These are phyloP conservation scores for Ceratobasidium sp. DNA, from an alignment of 1,284 basidiomycete genomes.

Conservation along the genomic window DNA sequence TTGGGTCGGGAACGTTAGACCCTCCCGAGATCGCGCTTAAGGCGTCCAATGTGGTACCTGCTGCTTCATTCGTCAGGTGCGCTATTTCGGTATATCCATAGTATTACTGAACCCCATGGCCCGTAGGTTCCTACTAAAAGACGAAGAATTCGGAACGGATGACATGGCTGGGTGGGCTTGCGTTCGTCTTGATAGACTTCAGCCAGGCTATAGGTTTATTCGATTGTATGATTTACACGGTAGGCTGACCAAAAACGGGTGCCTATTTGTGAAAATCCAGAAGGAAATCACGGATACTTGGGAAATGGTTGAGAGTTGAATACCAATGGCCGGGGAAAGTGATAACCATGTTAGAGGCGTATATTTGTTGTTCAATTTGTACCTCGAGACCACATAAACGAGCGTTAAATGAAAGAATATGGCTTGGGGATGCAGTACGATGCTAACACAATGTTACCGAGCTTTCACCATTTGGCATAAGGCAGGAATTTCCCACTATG, in stretches of 20 bases:
- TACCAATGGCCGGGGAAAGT: too few species aligned
- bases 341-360: not conserved
- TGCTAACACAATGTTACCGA: too few species aligned
- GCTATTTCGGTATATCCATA: not conserved
- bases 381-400: slow-evolving; percentile 4
- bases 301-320: not conserved
- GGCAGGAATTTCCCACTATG: slow-evolving; percentile 73
- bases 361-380: too few species aligned
- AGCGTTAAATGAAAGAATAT: too few species aligned
- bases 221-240: slow-evolving; percentile 29
- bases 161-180: slow-evolving; percentile 27
- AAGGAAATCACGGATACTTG: slow-evolving; percentile 26
- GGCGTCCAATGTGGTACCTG: slow-evolving; percentile 24
- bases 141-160: slow-evolving; percentile 31
- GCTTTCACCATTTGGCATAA: slow-evolving; percentile 70
- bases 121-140: slow-evolving; percentile 19
- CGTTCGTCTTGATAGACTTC: slow-evolving; percentile 26
- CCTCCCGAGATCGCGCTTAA: slow-evolving; percentile 35
- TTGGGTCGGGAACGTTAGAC: slow-evolving; percentile 31
- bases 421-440: too few species aligned
- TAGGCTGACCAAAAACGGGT: slow-evolving; percentile 16
- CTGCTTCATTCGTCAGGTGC: slow-evolving; percentile 22
- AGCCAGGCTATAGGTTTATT: slow-evolving; percentile 31
- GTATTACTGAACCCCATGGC: not conserved
- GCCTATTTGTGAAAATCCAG: slow-evolving; percentile 34